Evolutionary conservation across 2,329 filamentous ascomycete genomes (phyloP).

Genomic region (Xylariaceae sp.): DNA sequence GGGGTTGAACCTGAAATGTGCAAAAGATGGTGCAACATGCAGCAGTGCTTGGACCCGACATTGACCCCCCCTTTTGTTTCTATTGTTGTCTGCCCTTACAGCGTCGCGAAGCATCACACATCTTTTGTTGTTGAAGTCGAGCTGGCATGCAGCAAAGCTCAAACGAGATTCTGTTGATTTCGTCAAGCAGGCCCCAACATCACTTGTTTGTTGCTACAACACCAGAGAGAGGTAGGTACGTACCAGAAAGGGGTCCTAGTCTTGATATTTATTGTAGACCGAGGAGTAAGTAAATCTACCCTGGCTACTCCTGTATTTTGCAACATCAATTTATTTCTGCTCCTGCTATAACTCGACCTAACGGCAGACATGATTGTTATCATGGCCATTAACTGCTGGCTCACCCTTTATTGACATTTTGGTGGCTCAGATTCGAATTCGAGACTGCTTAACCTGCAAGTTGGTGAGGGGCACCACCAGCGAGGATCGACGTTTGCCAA

Average conservation of each 20-base stretch:
- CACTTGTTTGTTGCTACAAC: background rate
- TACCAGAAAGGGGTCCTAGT: background rate
- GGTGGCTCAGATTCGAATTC: slow-evolving; percentile 1
- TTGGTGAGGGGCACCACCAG: slow-evolving; percentile 8
- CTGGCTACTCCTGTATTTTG: background rate
- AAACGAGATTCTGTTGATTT: background rate
- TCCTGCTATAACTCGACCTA: no score
- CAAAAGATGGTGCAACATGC: slow-evolving; percentile 7
- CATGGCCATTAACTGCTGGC: background rate
- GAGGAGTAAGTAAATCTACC: background rate
- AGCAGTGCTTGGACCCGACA: slow-evolving; percentile 2
- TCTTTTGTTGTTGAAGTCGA: background rate
- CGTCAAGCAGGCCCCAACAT: no score
- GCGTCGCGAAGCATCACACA: background rate
- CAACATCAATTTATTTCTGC: background rate
- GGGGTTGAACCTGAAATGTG: slow-evolving; percentile 26
- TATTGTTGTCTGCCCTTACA: slow-evolving; percentile 1
- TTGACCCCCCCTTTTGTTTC: slow-evolving; percentile 14
- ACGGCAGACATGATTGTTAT: background rate
- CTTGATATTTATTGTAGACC: slow-evolving; percentile 1
- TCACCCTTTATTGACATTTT: slow-evolving; percentile 13
- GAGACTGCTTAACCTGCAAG: background rate
- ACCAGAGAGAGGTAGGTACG: background rate
- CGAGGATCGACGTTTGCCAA: background rate
- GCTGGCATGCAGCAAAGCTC: background rate